A percentile compares a stretch with the other conserved stretches of the same genome.
These are phyloP conservation scores for Globisporangium paddicum DNA, from an alignment of 352 stramenopile genomes.

Conservation along the genomic window DNA sequence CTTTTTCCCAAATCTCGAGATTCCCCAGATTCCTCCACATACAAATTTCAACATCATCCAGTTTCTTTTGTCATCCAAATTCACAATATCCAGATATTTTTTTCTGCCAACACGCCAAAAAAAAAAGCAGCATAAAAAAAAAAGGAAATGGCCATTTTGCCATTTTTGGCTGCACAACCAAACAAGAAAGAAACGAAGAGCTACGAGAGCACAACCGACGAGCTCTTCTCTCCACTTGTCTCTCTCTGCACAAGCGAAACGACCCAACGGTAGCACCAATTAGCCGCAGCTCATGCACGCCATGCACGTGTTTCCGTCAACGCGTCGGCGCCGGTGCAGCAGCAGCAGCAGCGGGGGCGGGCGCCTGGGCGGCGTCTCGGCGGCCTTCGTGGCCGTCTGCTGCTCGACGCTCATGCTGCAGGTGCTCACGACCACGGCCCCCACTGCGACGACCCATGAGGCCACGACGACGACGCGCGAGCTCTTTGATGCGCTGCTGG, in stretches of 20 bases:
- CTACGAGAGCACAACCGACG: not conserved
- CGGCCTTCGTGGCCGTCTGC: conserved; percentile 10
- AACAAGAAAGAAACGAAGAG: not conserved
- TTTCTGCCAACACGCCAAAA: not conserved
- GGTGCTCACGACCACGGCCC: conserved; percentile 10
- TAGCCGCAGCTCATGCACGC: not conserved
- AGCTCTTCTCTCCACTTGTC: too few relatives aligned
- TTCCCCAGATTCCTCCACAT: not conserved
- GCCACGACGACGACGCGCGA: not conserved
- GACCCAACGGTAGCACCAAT: too few relatives aligned
- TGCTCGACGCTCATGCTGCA: conserved; percentile 17
- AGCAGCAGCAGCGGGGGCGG: not conserved
- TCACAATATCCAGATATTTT: not conserved
- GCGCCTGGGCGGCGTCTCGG: conserved; percentile 4
- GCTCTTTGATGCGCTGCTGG: conserved; percentile 4
- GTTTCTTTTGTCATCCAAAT: not conserved
- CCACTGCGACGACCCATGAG: too few relatives aligned
- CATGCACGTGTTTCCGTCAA: conserved; percentile 1
- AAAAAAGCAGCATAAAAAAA: too few relatives aligned
- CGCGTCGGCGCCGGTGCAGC: not conserved
- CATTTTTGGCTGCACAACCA: too few relatives aligned
- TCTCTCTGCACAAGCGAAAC: not conserved
- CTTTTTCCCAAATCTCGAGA: not conserved
- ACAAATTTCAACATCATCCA: not conserved
- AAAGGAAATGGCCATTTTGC: not conserved